Percentiles rank a stretch among this genome's conserved stretches.
Evolutionary conservation across 176 grass and related monocot genomes (phyloP).

Genomic region (Panicum miliaceum): DNA sequence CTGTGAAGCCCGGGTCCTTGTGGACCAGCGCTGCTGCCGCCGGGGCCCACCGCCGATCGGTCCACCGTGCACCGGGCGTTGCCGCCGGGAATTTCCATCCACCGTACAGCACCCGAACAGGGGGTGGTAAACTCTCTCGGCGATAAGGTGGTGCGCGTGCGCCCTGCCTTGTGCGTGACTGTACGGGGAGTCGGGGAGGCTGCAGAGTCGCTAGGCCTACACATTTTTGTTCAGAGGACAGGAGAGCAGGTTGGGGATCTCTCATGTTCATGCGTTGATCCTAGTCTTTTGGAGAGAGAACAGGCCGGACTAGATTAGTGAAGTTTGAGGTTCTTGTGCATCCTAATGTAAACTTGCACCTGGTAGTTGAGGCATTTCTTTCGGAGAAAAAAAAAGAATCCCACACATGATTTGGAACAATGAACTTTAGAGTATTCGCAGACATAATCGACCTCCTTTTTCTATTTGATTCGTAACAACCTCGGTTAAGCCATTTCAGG

Average conservation of each 20-base stretch:
- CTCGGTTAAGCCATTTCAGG: neutral
- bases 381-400: neutral
- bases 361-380: constrained; percentile 11
- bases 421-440: neutral
- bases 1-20: constrained; percentile 34
- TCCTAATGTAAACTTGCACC: neutral
- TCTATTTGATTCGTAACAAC: neutral
- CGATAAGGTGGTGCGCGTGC: neutral
- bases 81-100: neutral
- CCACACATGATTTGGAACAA: neutral
- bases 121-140: constrained; percentile 12
- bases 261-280: neutral
- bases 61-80: constrained; percentile 26
- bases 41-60: neutral
- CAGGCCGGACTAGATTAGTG: neutral
- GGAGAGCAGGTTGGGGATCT: neutral
- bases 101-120: neutral
- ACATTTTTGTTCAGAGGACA: neutral
- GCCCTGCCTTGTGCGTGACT: constrained; percentile 50
- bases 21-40: constrained; percentile 30
- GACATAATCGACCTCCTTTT: neutral
- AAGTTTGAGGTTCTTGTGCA: neutral
- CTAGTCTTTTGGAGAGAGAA: neutral
- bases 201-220: neutral
- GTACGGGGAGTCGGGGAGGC: constrained; percentile 17